Conservation (phyloP, 1,284 basidiomycete genomes). For the Earliella scabrosa region DNA sequence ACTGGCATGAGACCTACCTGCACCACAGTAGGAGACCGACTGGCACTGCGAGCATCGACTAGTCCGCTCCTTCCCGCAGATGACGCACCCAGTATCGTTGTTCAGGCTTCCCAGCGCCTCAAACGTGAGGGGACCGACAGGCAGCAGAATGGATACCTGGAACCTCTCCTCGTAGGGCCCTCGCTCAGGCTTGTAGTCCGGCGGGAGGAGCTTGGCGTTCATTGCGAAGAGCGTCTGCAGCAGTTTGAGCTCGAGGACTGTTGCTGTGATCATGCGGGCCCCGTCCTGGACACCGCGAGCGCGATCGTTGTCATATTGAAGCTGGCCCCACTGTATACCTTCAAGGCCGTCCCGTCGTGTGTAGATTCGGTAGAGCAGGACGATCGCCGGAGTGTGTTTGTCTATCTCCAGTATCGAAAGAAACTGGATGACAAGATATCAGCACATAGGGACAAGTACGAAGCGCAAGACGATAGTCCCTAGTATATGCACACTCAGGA, state of each 20-base stretch:
- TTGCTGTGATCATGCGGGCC: constrained; percentile 26
- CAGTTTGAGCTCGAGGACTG: constrained; percentile 39
- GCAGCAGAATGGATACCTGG: constrained; percentile 41
- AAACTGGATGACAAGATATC: background rate
- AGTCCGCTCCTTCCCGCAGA: constrained; percentile 40
- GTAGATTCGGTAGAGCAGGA: background rate
- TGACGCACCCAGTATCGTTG: constrained; percentile 39
- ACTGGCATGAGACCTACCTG: constrained; percentile 25
- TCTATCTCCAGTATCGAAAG: background rate
- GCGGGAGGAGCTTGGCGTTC: constrained; percentile 39
- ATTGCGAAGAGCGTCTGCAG: constrained; percentile 37
- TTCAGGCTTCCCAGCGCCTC: constrained; percentile 41
- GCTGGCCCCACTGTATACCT: background rate
- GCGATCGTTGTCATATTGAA: constrained; percentile 9
- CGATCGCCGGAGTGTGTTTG: background rate
- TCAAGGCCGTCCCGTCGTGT: background rate
- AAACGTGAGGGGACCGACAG: constrained; percentile 41
- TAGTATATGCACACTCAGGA: background rate
- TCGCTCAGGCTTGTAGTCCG: constrained; percentile 30
- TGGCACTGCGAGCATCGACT: constrained; percentile 43
- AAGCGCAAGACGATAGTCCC: too few relatives aligned
- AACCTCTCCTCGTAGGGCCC: constrained; percentile 30
- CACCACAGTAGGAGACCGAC: constrained; percentile 42
- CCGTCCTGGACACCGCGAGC: background rate
- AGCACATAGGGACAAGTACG: background rate